Base-by-base conservation (phyloP, 2,329 filamentous ascomycete genomes). In the Raffaelea albimanens region DNA sequence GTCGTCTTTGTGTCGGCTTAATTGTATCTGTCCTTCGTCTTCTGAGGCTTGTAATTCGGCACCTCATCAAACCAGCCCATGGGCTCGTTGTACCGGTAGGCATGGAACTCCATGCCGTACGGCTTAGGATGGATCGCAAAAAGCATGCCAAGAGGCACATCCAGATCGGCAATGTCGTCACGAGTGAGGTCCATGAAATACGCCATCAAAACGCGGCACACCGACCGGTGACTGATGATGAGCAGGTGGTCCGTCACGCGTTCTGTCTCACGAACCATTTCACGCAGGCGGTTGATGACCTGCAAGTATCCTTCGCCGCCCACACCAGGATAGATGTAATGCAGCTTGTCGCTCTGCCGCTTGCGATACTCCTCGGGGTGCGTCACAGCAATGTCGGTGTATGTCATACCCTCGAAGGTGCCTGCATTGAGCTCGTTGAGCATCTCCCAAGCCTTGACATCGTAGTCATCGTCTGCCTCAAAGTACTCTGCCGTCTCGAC, bases 361-460 rank as follows among this genome's bases (percentile, higher is more conserved):
- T 85, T 83, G 38, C 74, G 72, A 61, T 88, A 98, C 61, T 98
- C 90, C 2, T 88, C 82, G 0, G 83, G 83, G 60, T 85, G 83
- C 51, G 82, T 78, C n/a, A 76, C 69, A 48, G 82, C 83, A 56
- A 98, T 97, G 57, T 95, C 87, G 2, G 85, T 78, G 63, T 98
- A 97, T 0, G 93, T 97, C 72, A 96, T 81, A 44, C 93, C 91
- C 61, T 98, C 93, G 69, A 96, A 95, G 44, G 81, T 77, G 14
- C 93, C 93, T 0, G 91, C 85, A 58, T 97, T 94, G 43, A 98
- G 79, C 66, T 98, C 93, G 60, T 98, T 95, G 45, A 98, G 77
- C 87, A 95, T 95, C 59, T 90, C 86, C 88, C 91, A 95, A 56
- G 95, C 87, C 70, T 98, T 98, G 57, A 94, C 83, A 55, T 97